Evolutionary conservation across 2,329 filamentous ascomycete species (phyloP), one percentile per base, ranked within the genome.

Genomic region (Fusarium compactum): DNA sequence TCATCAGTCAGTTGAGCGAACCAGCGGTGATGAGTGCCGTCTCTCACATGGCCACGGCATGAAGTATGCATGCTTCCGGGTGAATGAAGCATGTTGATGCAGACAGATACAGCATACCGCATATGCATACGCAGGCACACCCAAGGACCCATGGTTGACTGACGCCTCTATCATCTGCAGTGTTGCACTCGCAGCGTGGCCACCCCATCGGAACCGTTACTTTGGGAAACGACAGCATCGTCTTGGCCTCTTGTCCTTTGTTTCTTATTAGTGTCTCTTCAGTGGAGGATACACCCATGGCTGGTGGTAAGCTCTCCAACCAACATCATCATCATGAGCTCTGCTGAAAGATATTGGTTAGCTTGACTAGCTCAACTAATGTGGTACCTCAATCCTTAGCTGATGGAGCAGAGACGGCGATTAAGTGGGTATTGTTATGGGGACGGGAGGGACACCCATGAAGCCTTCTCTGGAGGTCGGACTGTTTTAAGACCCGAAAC

Each of bases 351-450:
- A 53, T 56, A 40, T 47, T 70, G 50, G 67, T 43, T 64, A 59
- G 24, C 43, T 54, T 41, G 58, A 58, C 46, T 64, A 58, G 32
- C 53, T 60, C 62, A 70, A 54, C 43, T 59, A 61, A 60, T 57
- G 58, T 58, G 52, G 46, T 27, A 64, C 62, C 58, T 46, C 24
- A 53, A 51, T 57, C 38, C 62, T 60, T 70, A 64, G 67, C 51
- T 51, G 50, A 70, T 57, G 67, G 62, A 65, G 67, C 67, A 55
- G 44, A 59, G 59, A 54, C 54, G 53, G 58, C 54, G 62, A 64
- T 58, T 27, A 68, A 70, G 68, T 71, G 68, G 68, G 40, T 46
- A 58, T 45, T 46, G 40, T 65, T 58, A 71, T 69, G 63, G 68
- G 51, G 58, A 52, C 58, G 59, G 67, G 53, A 61, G 68, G 56